A percentile compares a stretch with the other conserved stretches of the same genome.
Conservation (phyloP, 139 green algal species). For the Closterium sp. region DNA sequence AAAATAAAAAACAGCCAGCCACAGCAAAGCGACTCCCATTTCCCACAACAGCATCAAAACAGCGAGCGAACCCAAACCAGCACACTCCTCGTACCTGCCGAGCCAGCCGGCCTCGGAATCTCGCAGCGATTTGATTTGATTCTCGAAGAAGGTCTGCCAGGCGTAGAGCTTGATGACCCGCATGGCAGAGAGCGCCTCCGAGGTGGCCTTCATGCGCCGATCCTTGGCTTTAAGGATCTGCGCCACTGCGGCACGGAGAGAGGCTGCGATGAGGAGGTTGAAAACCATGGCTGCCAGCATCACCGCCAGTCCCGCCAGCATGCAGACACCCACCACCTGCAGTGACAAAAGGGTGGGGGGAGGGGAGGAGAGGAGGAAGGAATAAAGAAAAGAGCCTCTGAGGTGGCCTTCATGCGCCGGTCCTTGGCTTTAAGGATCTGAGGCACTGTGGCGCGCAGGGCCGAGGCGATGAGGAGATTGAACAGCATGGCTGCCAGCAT, state of each 20-base stretch:
- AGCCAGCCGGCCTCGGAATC: background rate
- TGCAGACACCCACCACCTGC: constrained; percentile 45
- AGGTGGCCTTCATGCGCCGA: constrained; percentile 34
- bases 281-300: constrained; percentile 21
- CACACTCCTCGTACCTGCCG: background rate
- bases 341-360: no score
- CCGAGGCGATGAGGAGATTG: constrained; percentile 27
- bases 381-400: background rate
- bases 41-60: no score
- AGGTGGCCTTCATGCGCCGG: constrained; percentile 36
- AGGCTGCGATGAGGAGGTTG: constrained; percentile 14
- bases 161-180: constrained; percentile 38
- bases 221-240: constrained; percentile 21
- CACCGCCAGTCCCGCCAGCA: constrained; percentile 33
- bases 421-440: constrained; percentile 19
- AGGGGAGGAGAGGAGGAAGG: no score
- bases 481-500: constrained; percentile 30
- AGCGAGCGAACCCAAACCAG: no score
- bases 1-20: no score
- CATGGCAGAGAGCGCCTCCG: constrained; percentile 34
- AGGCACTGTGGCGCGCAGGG: background rate
- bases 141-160: background rate
- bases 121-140: background rate
- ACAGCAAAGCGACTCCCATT: background rate
- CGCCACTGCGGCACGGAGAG: background rate